Percentiles rank a stretch among this genome's conserved stretches.
These are phyloP conservation scores for Yamadazyma tumulicola DNA, from an alignment of 805 yeast species.

Conservation along the genomic window DNA sequence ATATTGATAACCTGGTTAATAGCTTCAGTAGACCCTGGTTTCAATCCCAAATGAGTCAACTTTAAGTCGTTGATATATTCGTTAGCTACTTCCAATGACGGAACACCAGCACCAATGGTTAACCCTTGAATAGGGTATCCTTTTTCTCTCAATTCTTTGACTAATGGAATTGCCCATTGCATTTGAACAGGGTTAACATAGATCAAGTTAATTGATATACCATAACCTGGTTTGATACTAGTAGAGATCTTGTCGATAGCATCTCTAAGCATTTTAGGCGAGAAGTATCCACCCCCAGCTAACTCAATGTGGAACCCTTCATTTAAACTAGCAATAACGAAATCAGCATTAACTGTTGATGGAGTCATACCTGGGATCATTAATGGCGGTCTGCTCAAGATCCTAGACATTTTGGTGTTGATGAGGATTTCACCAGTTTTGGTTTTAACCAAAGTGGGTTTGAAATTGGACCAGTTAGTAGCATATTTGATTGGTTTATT, in stretches of 20 bases:
- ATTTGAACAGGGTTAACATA: conserved; percentile 97
- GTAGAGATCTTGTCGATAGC: conserved; percentile 75
- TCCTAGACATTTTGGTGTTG: conserved; percentile 89
- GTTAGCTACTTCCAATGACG: conserved; percentile 93
- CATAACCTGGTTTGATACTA: conserved; percentile 74
- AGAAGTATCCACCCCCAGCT: conserved; percentile 98
- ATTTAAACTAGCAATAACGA: conserved; percentile 89
- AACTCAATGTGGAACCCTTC: conserved; percentile 97
- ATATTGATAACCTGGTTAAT: conserved; percentile 81
- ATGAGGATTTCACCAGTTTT: conserved; percentile 71
- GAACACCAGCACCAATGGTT: conserved; percentile 99
- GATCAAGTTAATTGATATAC: conserved; percentile 87
- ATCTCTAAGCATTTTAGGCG: conserved; percentile 60
- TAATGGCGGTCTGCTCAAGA: conserved; percentile 91
- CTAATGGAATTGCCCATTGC: conserved; percentile 98
- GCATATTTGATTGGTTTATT: conserved; percentile 72
- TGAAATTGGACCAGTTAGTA: conserved; percentile 85
- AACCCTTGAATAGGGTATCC: conserved; percentile 96
- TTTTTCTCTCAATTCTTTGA: conserved; percentile 79
- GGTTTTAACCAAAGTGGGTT: conserved; percentile 81
- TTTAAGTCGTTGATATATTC: conserved; percentile 94
- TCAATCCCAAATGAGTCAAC: conserved; percentile 88
- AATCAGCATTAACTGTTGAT: conserved; percentile 90
- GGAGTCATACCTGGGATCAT: conserved; percentile 99
- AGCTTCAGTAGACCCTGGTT: conserved; percentile 96